Base-by-base conservation (phyloP, 306 rosid genomes). In the Trifolium subterraneum region DNA sequence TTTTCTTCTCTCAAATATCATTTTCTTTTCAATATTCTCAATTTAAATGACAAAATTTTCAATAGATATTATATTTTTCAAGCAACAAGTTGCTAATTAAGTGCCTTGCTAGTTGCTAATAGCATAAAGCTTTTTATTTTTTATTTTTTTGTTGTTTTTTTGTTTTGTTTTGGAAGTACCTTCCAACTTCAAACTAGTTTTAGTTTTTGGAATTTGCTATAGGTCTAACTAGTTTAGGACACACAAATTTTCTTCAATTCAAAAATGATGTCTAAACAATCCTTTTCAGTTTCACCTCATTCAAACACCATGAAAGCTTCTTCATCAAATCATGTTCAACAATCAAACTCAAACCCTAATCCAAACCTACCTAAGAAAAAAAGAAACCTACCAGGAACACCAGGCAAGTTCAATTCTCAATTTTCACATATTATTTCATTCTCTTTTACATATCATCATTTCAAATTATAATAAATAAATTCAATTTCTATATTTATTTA, bases 381-480 rank as follows among this genome's bases (percentile, higher is more conserved):
- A 81, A 86, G 98, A 68, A 90, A 83, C 48, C 75, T 88, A 65
- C 98, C 98, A 3, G 98, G 98, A 78, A 93, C 86, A 23, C 98
- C 98, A 90, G 96, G 98, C 84, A 88, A 83, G 90, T 29, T 64
- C 7, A 25, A 51, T 20, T 25, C 82, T 75, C 20, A 19, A 4
- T 73, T 41, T 18, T 47, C 74, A 5, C 16, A 5, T 67, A 27
- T 27, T n/a, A n/a, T n/a, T n/a, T n/a, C n/a, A n/a, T n/a, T n/a
- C n/a, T n/a, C n/a, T n/a, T n/a, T n/a, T n/a, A n/a, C n/a, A n/a
- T n/a, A n/a, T n/a, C n/a, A n/a, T n/a, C n/a, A 22, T 22, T 10
- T 11, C 13, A 23, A 51, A 7, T 16, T 16, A 51, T 7, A 51
- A 55, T 55, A 22, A 58, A 13, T 58, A 13, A 44, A 4, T 44